These are phyloP conservation scores for Prunus campanulata DNA, from an alignment of 306 rosid species.

Conservation along the genomic window DNA sequence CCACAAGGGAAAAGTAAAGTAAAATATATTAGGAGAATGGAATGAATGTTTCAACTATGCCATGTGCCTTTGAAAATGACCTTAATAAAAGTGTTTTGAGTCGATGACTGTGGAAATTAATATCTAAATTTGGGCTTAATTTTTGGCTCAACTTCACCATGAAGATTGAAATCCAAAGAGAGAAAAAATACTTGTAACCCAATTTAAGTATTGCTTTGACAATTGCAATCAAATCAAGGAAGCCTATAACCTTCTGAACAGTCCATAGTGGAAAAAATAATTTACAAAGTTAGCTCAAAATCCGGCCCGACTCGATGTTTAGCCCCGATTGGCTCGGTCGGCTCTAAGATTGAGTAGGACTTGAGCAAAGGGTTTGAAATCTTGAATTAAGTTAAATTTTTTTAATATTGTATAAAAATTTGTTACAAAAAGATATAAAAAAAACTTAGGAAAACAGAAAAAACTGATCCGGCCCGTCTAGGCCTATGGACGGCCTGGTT, in stretches of 20 bases:
- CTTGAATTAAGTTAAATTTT: too few relatives aligned
- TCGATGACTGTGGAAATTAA: neutral
- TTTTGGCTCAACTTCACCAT: neutral
- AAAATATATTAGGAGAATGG: neutral
- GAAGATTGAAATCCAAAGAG: neutral
- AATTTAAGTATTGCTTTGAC: neutral
- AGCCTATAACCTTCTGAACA: neutral
- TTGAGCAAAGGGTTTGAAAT: too few relatives aligned
- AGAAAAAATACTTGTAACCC: neutral
- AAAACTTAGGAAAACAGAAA: too few relatives aligned
- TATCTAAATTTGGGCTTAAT: neutral
- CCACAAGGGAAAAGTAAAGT: neutral
- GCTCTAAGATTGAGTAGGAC: too few relatives aligned
- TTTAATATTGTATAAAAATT: too few relatives aligned
- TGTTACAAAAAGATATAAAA: too few relatives aligned
- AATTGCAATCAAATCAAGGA: neutral
- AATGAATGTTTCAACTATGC: neutral
- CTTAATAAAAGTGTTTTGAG: neutral
- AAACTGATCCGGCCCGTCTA: too few relatives aligned
- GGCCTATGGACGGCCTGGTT: too few relatives aligned
- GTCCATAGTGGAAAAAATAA: too few relatives aligned
- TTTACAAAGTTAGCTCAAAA: too few relatives aligned
- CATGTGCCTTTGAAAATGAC: neutral
- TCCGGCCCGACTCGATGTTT: too few relatives aligned
- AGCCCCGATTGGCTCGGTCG: rapidly evolving